Base-by-base conservation (phyloP, 345 rosid species). In the Dipteronia dyeriana region DNA sequence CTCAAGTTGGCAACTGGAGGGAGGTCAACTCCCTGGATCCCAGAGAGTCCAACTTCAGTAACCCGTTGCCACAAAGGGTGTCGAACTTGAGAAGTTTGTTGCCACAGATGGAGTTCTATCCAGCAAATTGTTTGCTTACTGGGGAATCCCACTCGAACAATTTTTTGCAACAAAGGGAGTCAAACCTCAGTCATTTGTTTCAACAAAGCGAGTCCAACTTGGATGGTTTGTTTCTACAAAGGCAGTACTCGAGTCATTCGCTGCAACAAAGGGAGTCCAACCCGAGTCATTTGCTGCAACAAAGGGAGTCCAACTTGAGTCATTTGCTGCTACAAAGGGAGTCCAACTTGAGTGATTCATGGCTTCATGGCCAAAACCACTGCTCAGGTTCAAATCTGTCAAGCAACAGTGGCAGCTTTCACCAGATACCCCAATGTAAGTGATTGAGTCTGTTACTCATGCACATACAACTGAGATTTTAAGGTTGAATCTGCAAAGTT, bases 351-450 rank as follows among this genome's bases (percentile, higher is more conserved):
- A 79, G 77, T 56, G 77, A 84, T 54, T 53, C 76, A 68, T 34
- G 76, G 76, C 49, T 69, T 59, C 53, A 79, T 7, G 73, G 71
- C 60, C 91, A 73, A 71, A 73, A 56, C 76, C 83, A 73, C 57
- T 60, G 80, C 84, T 82, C 84, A 26, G 74, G 79, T 80, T 81
- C 85, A n/a, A 77, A 71, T 79, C 73, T 75, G 60, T 72, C 71
- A 61, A 79, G 79, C 23, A 60, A 69, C 54, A 70, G 75, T 34
- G 68, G 79, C 62, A 56, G 57, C 49, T 79, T 76, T 63, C 77
- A 68, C 79, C 85, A 81, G 57, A 47, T 54, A 14, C 45, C 80
- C 7, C 78, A 51, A 25, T 68, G 88, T 83, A 83, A 85, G 88
- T 80, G 14, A 62, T 65, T 53, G 26, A 41, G 38, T 4, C 39